These are phyloP conservation scores for Mucor sp. DNA, from an alignment of 371 early-diverging fungal species.

Conservation along the genomic window DNA sequence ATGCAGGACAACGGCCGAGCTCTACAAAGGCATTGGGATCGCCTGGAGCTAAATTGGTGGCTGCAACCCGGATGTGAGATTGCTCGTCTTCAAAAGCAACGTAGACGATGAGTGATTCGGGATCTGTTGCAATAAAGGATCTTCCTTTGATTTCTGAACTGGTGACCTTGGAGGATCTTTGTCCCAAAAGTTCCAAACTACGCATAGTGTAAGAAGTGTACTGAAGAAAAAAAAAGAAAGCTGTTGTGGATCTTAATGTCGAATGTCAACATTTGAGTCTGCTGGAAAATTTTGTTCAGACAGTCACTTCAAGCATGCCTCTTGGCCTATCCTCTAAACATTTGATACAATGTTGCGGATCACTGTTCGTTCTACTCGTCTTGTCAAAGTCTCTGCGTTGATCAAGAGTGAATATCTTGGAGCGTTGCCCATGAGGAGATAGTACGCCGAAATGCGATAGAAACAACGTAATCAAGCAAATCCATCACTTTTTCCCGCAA, in stretches of 20 bases:
- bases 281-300: neutral
- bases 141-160: conserved; percentile 26
- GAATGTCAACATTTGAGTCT: neutral
- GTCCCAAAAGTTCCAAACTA: conserved; percentile 44
- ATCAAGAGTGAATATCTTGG: too few species aligned
- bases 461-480: too few species aligned
- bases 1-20: conserved; percentile 18
- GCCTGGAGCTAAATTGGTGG: conserved; percentile 27
- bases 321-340: too few species aligned
- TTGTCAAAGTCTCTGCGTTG: too few species aligned
- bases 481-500: too few species aligned
- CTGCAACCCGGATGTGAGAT: conserved; percentile 30
- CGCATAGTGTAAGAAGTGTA: conserved; percentile 30
- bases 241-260: neutral
- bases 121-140: conserved; percentile 53
- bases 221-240: neutral
- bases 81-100: conserved; percentile 47
- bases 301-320: neutral
- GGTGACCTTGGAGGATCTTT: conserved; percentile 29
- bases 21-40: conserved; percentile 32
- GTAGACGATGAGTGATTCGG: conserved; percentile 52
- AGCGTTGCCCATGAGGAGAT: too few species aligned
- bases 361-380: too few species aligned
- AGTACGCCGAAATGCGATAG: too few species aligned
- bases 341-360: too few species aligned